phyloP scores from a whole-genome alignment of 108 stramenopile genomes.

The Pseudonitzschia delicatissima region DNA sequence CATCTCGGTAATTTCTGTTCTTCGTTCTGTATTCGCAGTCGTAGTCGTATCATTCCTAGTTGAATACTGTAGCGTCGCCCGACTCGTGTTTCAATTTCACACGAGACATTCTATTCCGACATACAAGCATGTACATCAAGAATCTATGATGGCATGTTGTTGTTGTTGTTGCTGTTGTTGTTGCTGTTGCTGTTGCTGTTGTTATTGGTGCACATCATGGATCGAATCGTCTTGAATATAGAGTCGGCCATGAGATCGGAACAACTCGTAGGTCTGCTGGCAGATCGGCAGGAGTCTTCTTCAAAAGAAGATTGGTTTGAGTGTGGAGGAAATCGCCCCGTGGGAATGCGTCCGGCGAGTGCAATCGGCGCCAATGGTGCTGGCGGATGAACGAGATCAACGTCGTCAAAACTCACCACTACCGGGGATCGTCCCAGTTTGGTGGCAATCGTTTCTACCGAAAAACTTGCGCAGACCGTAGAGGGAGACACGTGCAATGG shows the following conservation, averaged over 20 bases:
- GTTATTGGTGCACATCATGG: background rate
- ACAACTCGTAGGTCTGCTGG: background rate
- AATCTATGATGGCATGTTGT: background rate
- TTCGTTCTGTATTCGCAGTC: no score
- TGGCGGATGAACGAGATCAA: background rate
- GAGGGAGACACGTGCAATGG: background rate
- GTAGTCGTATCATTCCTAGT: no score
- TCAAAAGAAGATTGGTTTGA: no score
- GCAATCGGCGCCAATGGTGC: background rate
- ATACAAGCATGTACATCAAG: no score
- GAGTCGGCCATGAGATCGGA: background rate
- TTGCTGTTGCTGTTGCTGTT: background rate
- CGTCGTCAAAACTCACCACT: background rate
- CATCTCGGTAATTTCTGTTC: no score
- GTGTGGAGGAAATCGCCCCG: background rate
- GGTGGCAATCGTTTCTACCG: slow-evolving; percentile 1
- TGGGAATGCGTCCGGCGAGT: slow-evolving; percentile 3
- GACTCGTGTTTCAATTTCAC: no score
- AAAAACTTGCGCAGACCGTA: background rate
- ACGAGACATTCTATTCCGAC: no score
- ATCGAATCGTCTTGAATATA: background rate
- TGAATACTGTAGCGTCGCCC: no score
- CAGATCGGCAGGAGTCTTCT: no score
- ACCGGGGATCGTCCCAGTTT: slow-evolving; percentile 5
- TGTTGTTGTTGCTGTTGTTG: background rate